phyloP scores from a whole-genome alignment of 768 basidiomycete species.

The Hygrophorus pudorinus region DNA sequence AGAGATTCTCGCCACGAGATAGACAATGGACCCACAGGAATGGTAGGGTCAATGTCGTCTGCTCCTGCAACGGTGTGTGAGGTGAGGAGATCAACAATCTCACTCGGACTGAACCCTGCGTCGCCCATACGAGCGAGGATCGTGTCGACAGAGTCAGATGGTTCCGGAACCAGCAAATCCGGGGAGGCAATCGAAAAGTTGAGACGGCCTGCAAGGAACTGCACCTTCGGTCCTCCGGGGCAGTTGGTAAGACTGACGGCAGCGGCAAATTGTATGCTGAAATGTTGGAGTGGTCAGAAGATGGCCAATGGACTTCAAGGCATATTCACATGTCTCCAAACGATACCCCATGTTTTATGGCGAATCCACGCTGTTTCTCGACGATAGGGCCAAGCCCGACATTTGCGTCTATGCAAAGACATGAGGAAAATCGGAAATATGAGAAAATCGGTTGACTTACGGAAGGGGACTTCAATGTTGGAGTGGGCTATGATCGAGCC shows the following conservation, averaged over 20 bases:
- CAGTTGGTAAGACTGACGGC: slow-evolving; percentile 27
- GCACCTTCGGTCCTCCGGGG: slow-evolving; percentile 27
- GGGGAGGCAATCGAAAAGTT: slow-evolving; percentile 4
- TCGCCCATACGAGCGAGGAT: slow-evolving; percentile 23
- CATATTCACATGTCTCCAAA: slow-evolving; percentile 26
- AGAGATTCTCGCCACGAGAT: too few species aligned
- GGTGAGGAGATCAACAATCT: slow-evolving; percentile 24
- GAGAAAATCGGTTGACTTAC: too few species aligned
- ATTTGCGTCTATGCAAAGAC: slow-evolving; percentile 10
- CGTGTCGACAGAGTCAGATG: slow-evolving; percentile 17
- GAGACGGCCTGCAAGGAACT: slow-evolving; percentile 28
- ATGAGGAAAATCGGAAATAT: too few species aligned
- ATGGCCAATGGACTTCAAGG: not conserved
- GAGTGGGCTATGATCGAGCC: slow-evolving; percentile 17
- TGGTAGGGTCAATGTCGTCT: slow-evolving; percentile 12
- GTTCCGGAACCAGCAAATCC: slow-evolving; percentile 25
- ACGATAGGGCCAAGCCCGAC: slow-evolving; percentile 24
- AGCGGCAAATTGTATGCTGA: slow-evolving; percentile 25
- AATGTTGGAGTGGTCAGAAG: not conserved
- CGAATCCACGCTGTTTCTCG: slow-evolving; percentile 19
- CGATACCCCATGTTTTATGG: slow-evolving; percentile 20
- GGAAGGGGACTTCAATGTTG: slow-evolving; percentile 14
- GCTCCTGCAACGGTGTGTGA: slow-evolving; percentile 19
- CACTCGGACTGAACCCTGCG: slow-evolving; percentile 22
- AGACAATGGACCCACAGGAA: slow-evolving; percentile 1